phyloP scores from a whole-genome alignment of 148 eudicot species.

The Bassia scoparia region DNA sequence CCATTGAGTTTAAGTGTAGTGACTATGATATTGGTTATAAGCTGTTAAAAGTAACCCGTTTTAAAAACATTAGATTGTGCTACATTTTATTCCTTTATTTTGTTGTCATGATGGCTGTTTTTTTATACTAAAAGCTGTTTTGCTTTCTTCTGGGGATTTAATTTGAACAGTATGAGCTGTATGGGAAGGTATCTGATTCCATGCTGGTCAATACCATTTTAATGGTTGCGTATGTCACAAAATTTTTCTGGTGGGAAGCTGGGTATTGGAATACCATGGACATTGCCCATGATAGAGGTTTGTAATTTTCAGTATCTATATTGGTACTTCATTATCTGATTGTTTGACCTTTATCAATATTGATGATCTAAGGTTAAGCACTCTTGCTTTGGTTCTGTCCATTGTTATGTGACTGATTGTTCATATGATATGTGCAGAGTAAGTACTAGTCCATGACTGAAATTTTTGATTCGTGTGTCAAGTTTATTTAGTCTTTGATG shows the following conservation, averaged over 20 bases:
- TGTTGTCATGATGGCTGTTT: background rate
- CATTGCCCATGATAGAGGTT: conserved; percentile 98
- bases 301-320: background rate
- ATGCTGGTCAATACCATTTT: conserved; percentile 79
- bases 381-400: background rate
- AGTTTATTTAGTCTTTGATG: background rate
- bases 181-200: conserved; percentile 82
- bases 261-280: conserved; percentile 99
- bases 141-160: background rate
- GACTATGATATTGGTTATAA: background rate
- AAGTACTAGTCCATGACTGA: background rate
- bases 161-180: conserved; percentile 63
- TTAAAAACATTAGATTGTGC: background rate
- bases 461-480: background rate
- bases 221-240: conserved; percentile 86
- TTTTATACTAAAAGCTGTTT: conserved; percentile 1
- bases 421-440: background rate
- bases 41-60: background rate
- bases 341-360: background rate
- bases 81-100: background rate
- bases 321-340: background rate
- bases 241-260: conserved; percentile 99
- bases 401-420: background rate
- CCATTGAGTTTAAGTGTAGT: background rate
- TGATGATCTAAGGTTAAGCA: background rate